phyloP scores from a whole-genome alignment of 352 stramenopile genomes.

The Thraustochytrium striatum region DNA sequence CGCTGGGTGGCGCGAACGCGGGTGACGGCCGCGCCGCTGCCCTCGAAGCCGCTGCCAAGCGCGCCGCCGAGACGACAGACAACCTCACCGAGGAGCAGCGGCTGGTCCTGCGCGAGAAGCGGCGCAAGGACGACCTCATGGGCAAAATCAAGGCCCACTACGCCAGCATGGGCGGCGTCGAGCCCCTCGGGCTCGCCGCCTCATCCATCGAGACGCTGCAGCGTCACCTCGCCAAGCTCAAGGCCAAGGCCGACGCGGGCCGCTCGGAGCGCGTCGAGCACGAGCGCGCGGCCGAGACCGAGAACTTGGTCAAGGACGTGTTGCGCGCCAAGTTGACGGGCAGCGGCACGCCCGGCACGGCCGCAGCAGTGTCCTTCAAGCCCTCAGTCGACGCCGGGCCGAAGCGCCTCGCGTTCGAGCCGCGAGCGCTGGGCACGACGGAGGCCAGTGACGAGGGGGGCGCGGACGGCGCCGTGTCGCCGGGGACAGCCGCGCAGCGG shows the following conservation, averaged over 20 bases:
- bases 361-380: neutral
- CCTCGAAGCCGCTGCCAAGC: neutral
- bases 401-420: neutral
- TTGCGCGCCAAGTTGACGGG: neutral
- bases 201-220: slow-evolving; percentile 41
- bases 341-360: no score
- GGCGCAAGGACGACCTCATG: slow-evolving; percentile 40
- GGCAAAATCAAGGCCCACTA: slow-evolving; percentile 40
- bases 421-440: neutral
- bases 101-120: neutral
- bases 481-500: neutral
- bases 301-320: neutral
- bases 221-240: slow-evolving; percentile 32
- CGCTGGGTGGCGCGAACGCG: neutral
- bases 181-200: slow-evolving; percentile 20
- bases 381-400: neutral
- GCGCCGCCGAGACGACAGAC: neutral
- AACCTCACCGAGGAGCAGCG: slow-evolving; percentile 37
- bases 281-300: neutral
- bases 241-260: neutral
- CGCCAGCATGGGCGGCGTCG: neutral
- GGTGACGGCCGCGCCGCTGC: slow-evolving; percentile 10
- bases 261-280: neutral
- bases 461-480: no score
- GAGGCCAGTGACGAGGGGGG: neutral